A percentile compares a stretch with the other conserved stretches of the same genome.
These are phyloP conservation scores for Sordariomycetes sp. DNA, from an alignment of 2,329 filamentous ascomycete species.

Conservation along the genomic window DNA sequence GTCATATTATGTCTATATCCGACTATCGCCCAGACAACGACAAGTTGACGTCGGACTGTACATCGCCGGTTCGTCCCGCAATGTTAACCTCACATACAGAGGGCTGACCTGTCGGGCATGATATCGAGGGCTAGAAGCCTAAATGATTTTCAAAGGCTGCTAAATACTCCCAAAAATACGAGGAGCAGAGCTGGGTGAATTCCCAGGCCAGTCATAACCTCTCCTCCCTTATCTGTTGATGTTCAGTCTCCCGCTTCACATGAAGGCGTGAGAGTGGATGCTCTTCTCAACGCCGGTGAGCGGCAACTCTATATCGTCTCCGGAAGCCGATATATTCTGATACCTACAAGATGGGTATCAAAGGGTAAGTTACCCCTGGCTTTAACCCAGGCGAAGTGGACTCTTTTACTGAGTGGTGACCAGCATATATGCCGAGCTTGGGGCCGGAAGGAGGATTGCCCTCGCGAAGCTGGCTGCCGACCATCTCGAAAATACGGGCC, in stretches of 20 bases:
- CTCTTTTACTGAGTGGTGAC: slow-evolving; percentile 9
- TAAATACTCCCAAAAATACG: no score
- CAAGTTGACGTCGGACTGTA: neutral
- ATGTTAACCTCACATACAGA: neutral
- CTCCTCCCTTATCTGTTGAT: no score
- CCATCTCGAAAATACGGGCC: slow-evolving; percentile 57
- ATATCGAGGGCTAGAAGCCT: no score
- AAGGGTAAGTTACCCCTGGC: slow-evolving; percentile 34
- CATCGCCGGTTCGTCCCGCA: neutral
- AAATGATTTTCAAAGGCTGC: no score
- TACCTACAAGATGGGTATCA: slow-evolving; percentile 48
- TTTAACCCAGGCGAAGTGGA: neutral
- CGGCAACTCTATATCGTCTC: neutral
- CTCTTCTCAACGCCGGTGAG: neutral
- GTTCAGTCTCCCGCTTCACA: neutral
- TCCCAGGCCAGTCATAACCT: no score
- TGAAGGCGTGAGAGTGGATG: neutral
- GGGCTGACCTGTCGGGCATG: no score
- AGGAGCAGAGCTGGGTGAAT: no score
- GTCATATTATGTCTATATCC: neutral
- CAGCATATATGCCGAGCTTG: slow-evolving; percentile 87
- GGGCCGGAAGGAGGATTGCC: slow-evolving; percentile 66
- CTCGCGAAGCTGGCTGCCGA: slow-evolving; percentile 74
- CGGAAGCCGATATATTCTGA: neutral
- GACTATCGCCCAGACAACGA: neutral